Conservation (phyloP, 1,284 basidiomycete genomes). For the Schizophyllum amplum region DNA sequence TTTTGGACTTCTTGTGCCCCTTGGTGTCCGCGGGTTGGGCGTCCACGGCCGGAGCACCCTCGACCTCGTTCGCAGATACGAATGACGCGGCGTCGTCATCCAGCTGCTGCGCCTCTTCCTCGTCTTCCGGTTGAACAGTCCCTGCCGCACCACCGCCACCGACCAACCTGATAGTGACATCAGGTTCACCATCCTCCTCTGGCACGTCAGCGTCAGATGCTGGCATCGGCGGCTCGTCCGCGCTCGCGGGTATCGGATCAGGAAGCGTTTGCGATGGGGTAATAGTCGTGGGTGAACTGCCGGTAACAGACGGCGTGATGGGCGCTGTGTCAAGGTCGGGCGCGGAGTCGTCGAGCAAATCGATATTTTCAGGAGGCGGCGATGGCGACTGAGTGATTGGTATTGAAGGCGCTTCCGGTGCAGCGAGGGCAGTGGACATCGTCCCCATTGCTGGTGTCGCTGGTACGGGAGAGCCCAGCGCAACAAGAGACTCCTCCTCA, state of each 20-base stretch:
- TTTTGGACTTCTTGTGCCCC: constrained; percentile 48
- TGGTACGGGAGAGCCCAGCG: constrained; percentile 7
- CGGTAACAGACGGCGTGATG: constrained; percentile 20
- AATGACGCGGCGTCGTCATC: constrained; percentile 14
- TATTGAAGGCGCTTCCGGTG: constrained; percentile 9
- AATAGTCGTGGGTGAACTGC: constrained; percentile 3
- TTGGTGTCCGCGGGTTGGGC: constrained; percentile 12
- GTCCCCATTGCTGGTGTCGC: constrained; percentile 6
- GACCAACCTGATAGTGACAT: constrained; percentile 47
- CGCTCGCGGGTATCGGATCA: constrained; percentile 2
- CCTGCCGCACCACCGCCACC: constrained; percentile 41
- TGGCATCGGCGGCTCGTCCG: constrained; percentile 2
- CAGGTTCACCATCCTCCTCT: constrained; percentile 20
- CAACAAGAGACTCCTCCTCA: constrained; percentile 16
- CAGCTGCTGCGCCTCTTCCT: constrained; percentile 14
- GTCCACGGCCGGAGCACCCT: not conserved
- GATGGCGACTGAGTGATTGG: constrained; percentile 14
- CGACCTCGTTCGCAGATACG: constrained; percentile 1
- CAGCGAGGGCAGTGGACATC: constrained; percentile 2
- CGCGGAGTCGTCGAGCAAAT: constrained; percentile 37
- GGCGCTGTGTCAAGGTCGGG: constrained; percentile 26
- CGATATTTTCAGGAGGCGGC: constrained; percentile 25
- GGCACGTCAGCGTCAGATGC: constrained; percentile 3
- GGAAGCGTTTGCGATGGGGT: not conserved
- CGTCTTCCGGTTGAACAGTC: constrained; percentile 17